A percentile compares a stretch with the other conserved stretches of the same genome.
These are phyloP conservation scores for Logfia minima DNA, from an alignment of 129 eudicot genomes.

Conservation along the genomic window DNA sequence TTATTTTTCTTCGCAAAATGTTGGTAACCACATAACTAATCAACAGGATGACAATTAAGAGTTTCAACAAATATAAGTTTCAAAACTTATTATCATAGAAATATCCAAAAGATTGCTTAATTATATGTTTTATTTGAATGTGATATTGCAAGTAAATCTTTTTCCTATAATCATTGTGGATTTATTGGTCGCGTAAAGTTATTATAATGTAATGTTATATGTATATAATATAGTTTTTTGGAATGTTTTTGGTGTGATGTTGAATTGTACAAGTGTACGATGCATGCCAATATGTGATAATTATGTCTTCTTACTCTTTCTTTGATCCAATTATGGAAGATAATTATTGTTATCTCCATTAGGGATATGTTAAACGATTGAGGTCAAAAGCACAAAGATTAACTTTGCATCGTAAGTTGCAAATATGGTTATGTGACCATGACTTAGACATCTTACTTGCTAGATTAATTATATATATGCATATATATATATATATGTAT, in stretches of 20 bases:
- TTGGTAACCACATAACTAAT: neutral
- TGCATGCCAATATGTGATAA: slow-evolving; percentile 23
- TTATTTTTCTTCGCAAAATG: too few species aligned
- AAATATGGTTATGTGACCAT: slow-evolving; percentile 29
- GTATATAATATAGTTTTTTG: neutral
- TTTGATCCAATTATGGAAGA: slow-evolving; percentile 31
- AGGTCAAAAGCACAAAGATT: slow-evolving; percentile 51
- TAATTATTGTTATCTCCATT: slow-evolving; percentile 34
- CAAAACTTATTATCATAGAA: neutral
- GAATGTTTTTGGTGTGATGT: slow-evolving; percentile 21
- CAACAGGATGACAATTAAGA: too few species aligned
- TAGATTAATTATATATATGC: slow-evolving; percentile 7
- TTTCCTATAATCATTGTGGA: neutral
- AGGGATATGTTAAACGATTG: slow-evolving; percentile 18
- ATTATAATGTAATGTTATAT: neutral
- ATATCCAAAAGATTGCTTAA: neutral
- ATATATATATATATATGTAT: neutral
- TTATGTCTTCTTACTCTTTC: slow-evolving; percentile 40
- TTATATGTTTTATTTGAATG: neutral
- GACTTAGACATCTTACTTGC: slow-evolving; percentile 27
- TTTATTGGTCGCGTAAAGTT: neutral
- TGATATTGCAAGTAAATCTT: neutral
- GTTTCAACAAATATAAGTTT: neutral
- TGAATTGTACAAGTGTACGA: slow-evolving; percentile 27
- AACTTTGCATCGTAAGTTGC: slow-evolving; percentile 30